A percentile compares a stretch with the other conserved stretches of the same genome.
phyloP scores from a whole-genome alignment of 139 green algal genomes.

The Auxenochlorella pyrenoidosa region DNA sequence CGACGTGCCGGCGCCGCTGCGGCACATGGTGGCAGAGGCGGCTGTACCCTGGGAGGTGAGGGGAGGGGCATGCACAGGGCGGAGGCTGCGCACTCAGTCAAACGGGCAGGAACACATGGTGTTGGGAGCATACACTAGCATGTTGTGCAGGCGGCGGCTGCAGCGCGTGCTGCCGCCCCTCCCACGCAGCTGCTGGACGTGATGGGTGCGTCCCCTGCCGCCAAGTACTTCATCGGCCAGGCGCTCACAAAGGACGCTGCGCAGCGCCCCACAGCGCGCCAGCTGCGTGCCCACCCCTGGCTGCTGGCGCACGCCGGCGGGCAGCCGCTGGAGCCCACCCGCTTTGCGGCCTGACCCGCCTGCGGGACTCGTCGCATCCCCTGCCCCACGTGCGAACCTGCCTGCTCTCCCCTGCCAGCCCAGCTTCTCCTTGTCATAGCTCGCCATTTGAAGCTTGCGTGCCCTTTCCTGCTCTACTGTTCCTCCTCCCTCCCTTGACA shows the following conservation, averaged over 20 bases:
- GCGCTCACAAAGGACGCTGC: background rate
- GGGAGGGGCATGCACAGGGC: background rate
- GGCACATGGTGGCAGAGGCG: background rate
- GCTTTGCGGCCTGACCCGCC: background rate
- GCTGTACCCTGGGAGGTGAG: background rate
- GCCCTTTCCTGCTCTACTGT: background rate
- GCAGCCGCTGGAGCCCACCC: background rate
- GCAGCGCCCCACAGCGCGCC: background rate
- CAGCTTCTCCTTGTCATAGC: background rate
- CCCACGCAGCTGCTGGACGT: background rate
- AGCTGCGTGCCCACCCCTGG: background rate
- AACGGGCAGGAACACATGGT: no score
- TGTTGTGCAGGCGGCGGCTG: no score
- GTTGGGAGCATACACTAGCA: no score
- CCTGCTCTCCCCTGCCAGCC: background rate
- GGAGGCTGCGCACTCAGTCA: no score
- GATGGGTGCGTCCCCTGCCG: background rate
- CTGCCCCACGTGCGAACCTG: background rate
- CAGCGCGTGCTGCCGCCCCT: background rate
- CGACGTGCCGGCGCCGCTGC: background rate
- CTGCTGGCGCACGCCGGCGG: background rate
- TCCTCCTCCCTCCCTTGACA: background rate
- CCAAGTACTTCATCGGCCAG: background rate
- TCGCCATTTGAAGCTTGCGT: background rate
- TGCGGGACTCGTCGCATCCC: background rate